A percentile compares a stretch with the other conserved stretches of the same genome.
These are phyloP conservation scores for Eucalyptus grandis DNA, from an alignment of 345 rosid genomes.

Conservation along the genomic window DNA sequence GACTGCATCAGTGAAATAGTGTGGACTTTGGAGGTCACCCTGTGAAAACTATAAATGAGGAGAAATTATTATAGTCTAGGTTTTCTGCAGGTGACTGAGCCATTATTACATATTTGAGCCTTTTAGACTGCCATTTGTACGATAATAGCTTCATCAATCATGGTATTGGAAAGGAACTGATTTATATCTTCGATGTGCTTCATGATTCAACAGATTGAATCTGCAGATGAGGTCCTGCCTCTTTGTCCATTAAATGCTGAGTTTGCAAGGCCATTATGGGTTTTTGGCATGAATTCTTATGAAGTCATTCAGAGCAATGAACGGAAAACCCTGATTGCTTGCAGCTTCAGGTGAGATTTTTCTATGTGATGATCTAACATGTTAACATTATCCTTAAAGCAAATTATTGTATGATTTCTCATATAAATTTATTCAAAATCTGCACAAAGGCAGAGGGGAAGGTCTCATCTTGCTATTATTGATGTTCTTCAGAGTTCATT, in stretches of 20 bases:
- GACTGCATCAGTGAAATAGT: not conserved
- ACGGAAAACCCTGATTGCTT: constrained; percentile 54
- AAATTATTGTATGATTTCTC: not conserved
- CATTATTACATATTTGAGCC: not conserved
- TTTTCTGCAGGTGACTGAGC: not conserved
- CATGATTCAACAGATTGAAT: constrained; percentile 42
- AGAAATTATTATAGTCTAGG: not conserved
- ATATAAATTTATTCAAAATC: not conserved
- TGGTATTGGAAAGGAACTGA: not conserved
- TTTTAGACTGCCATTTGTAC: not conserved
- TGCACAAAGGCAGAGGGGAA: constrained; percentile 64
- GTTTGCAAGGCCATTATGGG: constrained; percentile 81
- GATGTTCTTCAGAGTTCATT: constrained; percentile 52
- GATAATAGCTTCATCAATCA: not conserved
- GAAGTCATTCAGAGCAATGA: constrained; percentile 46
- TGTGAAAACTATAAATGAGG: not conserved
- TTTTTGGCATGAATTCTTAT: constrained; percentile 72
- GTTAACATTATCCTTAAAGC: not conserved
- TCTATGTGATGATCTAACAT: not conserved
- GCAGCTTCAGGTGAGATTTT: constrained; percentile 60
- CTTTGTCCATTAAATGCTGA: constrained; percentile 67
- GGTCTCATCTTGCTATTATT: constrained; percentile 66
- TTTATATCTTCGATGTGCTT: not conserved
- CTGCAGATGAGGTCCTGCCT: constrained; percentile 36
- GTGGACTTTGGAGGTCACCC: not conserved